Conservation (phyloP, 2,329 filamentous ascomycete genomes). For the Alternaria panax region DNA sequence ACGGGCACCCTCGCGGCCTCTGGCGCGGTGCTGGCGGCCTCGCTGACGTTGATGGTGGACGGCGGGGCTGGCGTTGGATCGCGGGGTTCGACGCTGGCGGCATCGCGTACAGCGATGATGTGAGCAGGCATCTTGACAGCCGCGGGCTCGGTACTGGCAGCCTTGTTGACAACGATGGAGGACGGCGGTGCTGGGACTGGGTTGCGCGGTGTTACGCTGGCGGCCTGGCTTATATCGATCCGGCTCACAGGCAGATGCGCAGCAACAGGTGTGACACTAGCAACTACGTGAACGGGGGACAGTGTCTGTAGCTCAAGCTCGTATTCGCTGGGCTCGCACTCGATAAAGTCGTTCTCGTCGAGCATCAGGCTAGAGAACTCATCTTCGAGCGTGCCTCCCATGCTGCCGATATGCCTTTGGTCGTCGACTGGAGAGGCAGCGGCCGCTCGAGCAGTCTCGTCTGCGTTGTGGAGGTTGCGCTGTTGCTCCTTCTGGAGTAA, state of each 20-base stretch:
- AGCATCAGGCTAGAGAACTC: slow-evolving; percentile 20
- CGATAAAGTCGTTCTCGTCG: slow-evolving; percentile 12
- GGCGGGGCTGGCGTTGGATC: not conserved
- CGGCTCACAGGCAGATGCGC: not conserved
- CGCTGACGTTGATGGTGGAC: not conserved
- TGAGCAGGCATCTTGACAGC: not conserved
- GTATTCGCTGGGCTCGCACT: slow-evolving; percentile 15
- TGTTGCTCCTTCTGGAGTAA: slow-evolving; percentile 28
- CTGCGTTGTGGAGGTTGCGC: slow-evolving; percentile 16
- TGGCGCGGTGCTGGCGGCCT: not conserved
- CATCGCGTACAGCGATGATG: not conserved
- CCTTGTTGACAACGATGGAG: not conserved
- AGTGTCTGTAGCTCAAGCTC: not conserved
- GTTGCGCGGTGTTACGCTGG: not conserved
- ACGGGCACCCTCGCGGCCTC: not conserved
- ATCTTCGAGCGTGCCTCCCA: slow-evolving; percentile 21
- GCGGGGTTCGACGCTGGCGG: not conserved
- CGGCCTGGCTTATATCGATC: not conserved
- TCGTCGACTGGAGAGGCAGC: slow-evolving; percentile 23
- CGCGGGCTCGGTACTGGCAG: not conserved
- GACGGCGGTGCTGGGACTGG: not conserved
- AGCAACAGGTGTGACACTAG: slow-evolving; percentile 1
- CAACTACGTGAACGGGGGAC: not conserved
- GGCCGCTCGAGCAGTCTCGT: slow-evolving; percentile 14
- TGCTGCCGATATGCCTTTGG: slow-evolving; percentile 5